These are phyloP conservation scores for Ambrosia trifida DNA, from an alignment of 129 eudicot species.

Conservation along the genomic window DNA sequence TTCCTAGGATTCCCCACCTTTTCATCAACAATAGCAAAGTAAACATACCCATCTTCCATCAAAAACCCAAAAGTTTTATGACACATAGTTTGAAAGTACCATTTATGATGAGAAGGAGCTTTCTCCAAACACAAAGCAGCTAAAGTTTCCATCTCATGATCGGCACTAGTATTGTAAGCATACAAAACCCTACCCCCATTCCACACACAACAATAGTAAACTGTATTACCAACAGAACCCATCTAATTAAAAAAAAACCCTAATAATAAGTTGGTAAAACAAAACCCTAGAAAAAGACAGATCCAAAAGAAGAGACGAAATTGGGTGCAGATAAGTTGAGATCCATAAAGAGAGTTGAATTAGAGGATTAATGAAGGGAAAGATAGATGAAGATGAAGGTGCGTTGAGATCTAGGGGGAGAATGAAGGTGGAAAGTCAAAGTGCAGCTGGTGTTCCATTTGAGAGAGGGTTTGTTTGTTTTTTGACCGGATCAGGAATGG, in stretches of 20 bases:
- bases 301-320: background rate
- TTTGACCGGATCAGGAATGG: slow-evolving; percentile 41
- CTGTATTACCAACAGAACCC: slow-evolving; percentile 47
- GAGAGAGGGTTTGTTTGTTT: background rate
- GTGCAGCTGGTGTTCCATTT: slow-evolving; percentile 14
- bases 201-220: slow-evolving; percentile 68
- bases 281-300: slow-evolving; percentile 18
- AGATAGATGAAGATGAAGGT: slow-evolving; percentile 4
- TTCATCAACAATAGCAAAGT: slow-evolving; percentile 53
- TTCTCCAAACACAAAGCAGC: slow-evolving; percentile 65
- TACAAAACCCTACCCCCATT: slow-evolving; percentile 60
- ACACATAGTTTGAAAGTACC: slow-evolving; percentile 69
- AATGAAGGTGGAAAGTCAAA: slow-evolving; percentile 27
- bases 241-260: slow-evolving; percentile 18
- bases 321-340: background rate
- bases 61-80: slow-evolving; percentile 59
- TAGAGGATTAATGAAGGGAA: background rate
- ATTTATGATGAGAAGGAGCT: slow-evolving; percentile 67
- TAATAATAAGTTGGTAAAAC: no score
- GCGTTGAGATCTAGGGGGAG: slow-evolving; percentile 18
- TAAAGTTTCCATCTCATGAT: slow-evolving; percentile 59
- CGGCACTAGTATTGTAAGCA: slow-evolving; percentile 44
- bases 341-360: background rate
- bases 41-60: slow-evolving; percentile 64
- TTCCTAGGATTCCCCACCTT: slow-evolving; percentile 41